phyloP scores from a whole-genome alignment of 371 early-diverging fungal species.

The Dinochytrium kinnereticum region DNA sequence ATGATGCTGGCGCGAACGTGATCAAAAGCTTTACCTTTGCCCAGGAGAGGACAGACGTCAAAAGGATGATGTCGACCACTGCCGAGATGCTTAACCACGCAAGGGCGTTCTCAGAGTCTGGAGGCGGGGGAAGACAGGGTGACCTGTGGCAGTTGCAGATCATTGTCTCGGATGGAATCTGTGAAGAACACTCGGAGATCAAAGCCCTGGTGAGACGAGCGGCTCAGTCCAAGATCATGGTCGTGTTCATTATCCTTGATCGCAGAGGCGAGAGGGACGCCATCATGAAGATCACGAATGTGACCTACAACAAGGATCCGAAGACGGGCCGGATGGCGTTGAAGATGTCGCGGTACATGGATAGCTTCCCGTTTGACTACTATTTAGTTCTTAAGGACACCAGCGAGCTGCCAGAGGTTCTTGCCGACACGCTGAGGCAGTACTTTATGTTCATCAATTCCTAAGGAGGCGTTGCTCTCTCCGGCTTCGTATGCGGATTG shows the following conservation, averaged over 20 bases:
- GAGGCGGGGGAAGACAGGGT: slow-evolving; percentile 31
- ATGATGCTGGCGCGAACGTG: slow-evolving; percentile 87
- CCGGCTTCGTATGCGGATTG: background rate
- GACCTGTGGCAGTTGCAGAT: slow-evolving; percentile 96
- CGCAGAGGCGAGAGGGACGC: slow-evolving; percentile 75
- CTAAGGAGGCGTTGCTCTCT: background rate
- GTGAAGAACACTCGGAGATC: slow-evolving; percentile 88
- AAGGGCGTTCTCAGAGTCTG: slow-evolving; percentile 47
- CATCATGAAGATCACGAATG: slow-evolving; percentile 86
- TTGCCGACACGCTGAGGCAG: slow-evolving; percentile 93
- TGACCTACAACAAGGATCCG: slow-evolving; percentile 70
- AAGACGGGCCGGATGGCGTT: slow-evolving; percentile 68
- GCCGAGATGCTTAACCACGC: slow-evolving; percentile 77
- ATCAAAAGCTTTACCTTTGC: slow-evolving; percentile 88
- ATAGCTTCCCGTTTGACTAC: slow-evolving; percentile 97
- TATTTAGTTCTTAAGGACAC: slow-evolving; percentile 91
- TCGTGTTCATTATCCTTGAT: slow-evolving; percentile 95
- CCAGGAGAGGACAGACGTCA: slow-evolving; percentile 88
- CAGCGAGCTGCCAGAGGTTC: slow-evolving; percentile 82
- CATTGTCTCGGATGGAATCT: slow-evolving; percentile 96
- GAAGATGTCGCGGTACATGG: slow-evolving; percentile 86
- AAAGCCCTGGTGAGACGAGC: slow-evolving; percentile 81
- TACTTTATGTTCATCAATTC: slow-evolving; percentile 67
- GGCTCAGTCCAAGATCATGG: slow-evolving; percentile 87
- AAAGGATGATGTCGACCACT: slow-evolving; percentile 79